Evolutionary conservation across 2,329 filamentous ascomycete genomes (phyloP).

Genomic region (Phyllachora maydis): DNA sequence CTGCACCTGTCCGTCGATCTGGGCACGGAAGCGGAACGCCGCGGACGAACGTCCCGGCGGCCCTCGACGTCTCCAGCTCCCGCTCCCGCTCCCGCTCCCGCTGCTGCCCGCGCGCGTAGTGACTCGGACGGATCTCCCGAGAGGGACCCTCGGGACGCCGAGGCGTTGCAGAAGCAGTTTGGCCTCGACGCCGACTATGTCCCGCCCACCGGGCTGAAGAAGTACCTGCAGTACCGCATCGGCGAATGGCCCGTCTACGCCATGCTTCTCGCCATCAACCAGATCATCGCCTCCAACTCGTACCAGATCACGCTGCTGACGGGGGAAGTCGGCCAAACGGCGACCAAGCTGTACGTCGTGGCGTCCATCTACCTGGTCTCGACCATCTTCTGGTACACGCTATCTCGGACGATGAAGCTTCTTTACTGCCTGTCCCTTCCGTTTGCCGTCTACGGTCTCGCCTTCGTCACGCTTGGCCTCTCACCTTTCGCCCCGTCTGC

Average conservation of each 20-base stretch:
- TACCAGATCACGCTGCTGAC: slow-evolving; percentile 46
- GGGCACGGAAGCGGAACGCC: no score
- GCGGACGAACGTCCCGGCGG: no score
- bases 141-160: no score
- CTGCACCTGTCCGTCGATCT: no score
- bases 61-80: no score
- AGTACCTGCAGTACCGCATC: slow-evolving; percentile 39
- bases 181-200: slow-evolving; percentile 19
- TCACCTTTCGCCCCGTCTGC: slow-evolving; percentile 26
- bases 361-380: slow-evolving; percentile 34
- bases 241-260: slow-evolving; percentile 23
- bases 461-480: slow-evolving; percentile 39
- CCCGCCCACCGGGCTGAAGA: slow-evolving; percentile 31
- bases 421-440: slow-evolving; percentile 34
- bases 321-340: slow-evolving; percentile 35
- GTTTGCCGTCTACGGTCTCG: slow-evolving; percentile 38
- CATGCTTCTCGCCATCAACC: slow-evolving; percentile 38
- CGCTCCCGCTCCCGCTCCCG: no score
- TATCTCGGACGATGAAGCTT: slow-evolving; percentile 33
- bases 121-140: no score
- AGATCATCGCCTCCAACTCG: slow-evolving; percentile 42
- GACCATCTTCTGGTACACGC: slow-evolving; percentile 37
- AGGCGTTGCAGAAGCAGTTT: slow-evolving; percentile 9
- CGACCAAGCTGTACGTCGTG: slow-evolving; percentile 32
- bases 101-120: no score